Base-by-base conservation (phyloP, 2,329 filamentous ascomycete genomes). In the Alternaria sp. region DNA sequence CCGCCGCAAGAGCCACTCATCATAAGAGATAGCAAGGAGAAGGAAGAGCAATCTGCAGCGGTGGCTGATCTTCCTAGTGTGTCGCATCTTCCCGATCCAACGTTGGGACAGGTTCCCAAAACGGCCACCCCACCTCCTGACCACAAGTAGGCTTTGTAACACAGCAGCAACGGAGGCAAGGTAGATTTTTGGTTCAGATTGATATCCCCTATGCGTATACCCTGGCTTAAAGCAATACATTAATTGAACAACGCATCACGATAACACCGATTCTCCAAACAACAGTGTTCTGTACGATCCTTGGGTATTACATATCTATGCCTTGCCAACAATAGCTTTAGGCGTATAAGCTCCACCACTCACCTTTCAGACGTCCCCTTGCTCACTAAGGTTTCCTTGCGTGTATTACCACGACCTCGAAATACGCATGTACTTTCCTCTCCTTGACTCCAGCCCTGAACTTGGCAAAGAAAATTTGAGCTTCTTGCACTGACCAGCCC, bases 381-480 rank as follows among this genome's bases (percentile, higher is more conserved):
- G 4, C 18, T 18, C 20, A n/a, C n/a, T 6, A 60, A 28, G 66
- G 65, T 51, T 67, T 67, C 16, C 57, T 58, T 3, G 49, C 66
- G 46, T 69, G 48, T 10, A 69, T 66, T 5, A 69, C 59, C 16
- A 72, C 65, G 0, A 72, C 66, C 50, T 73, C 70, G 48, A 74
- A 71, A 58, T 76, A 76, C 18, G 71, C 71, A 67, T 78, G 75
- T 25, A 76, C 72, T 30, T 54, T 69, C 56, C 67, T 72, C 48
- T 70, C 71, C 59, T 71, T 73, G 18, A 78, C 51, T 2, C 77
- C 76, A n/a, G 67, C 65, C 27, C 67, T 64, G 11, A 75, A 74
- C 63, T 71, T 73, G 7, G 72, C 72, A 58, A 79, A 70, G 54
- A 84, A 80, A 4, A 82, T 69, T 57, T 83, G 79, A 3, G 83